Conservation (phyloP, 2,329 filamentous ascomycete species). For the Phaeosphaeria sp. region DNA sequence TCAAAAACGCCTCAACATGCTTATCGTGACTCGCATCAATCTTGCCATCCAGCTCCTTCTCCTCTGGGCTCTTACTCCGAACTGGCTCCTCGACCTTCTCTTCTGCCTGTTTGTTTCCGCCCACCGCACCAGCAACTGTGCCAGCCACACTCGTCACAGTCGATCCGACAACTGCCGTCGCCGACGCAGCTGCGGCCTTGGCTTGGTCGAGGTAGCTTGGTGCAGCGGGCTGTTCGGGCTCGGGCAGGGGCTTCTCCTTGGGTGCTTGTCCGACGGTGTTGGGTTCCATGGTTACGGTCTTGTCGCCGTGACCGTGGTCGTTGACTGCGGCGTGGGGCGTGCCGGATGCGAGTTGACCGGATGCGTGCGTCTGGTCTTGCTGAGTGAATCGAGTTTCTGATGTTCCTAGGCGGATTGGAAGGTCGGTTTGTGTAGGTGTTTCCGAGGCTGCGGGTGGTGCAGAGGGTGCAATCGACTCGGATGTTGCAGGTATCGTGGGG, state of each 20-base stretch:
- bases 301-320: slow-evolving; percentile 53
- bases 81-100: slow-evolving; percentile 18
- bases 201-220: slow-evolving; percentile 53
- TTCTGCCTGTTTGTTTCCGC: slow-evolving; percentile 31
- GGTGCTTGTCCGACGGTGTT: slow-evolving; percentile 57
- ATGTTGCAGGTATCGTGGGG: slow-evolving; percentile 12
- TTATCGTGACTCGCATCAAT: slow-evolving; percentile 38
- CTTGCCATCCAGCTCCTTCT: slow-evolving; percentile 37
- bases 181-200: slow-evolving; percentile 45
- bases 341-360: slow-evolving; percentile 50
- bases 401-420: slow-evolving; percentile 50
- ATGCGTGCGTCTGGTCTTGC: slow-evolving; percentile 53
- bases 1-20: slow-evolving; percentile 42
- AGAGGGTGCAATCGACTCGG: slow-evolving; percentile 9
- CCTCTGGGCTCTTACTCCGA: slow-evolving; percentile 35
- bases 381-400: slow-evolving; percentile 50
- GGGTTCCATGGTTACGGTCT: slow-evolving; percentile 56
- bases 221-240: slow-evolving; percentile 40
- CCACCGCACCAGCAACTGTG: slow-evolving; percentile 32
- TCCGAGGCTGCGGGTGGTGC: no score
- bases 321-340: slow-evolving; percentile 51
- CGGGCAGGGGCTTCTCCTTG: slow-evolving; percentile 52
- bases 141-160: slow-evolving; percentile 44
- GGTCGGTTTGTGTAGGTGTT: slow-evolving; percentile 17
- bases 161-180: slow-evolving; percentile 31